A percentile compares a stretch with the other conserved stretches of the same genome.
Conservation (phyloP, 768 basidiomycete species). For the Mycena indigotica region DNA sequence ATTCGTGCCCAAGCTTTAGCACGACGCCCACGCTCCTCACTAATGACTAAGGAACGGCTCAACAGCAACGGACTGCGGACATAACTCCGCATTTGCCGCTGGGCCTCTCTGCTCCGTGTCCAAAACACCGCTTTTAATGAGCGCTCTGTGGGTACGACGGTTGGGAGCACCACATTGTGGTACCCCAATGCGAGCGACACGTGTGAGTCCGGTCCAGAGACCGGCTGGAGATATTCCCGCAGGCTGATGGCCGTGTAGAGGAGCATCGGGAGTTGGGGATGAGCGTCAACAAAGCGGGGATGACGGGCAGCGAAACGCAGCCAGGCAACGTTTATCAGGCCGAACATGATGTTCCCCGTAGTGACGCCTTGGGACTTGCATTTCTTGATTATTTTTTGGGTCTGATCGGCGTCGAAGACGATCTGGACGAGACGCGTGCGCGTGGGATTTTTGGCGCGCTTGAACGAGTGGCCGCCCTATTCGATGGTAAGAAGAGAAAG, state of each 20-base stretch:
- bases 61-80: constrained; percentile 48
- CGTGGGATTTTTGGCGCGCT: constrained; percentile 41
- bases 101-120: constrained; percentile 52
- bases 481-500: not conserved
- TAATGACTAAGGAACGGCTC: constrained; percentile 46
- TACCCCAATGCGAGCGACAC: constrained; percentile 57
- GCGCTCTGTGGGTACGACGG: constrained; percentile 41
- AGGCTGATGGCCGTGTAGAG: constrained; percentile 64
- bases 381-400: constrained; percentile 46
- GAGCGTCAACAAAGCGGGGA: constrained; percentile 30
- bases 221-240: constrained; percentile 41
- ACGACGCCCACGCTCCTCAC: constrained; percentile 43
- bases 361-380: constrained; percentile 56
- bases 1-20: constrained; percentile 52
- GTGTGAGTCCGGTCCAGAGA: constrained; percentile 39
- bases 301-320: constrained; percentile 36
- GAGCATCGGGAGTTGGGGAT: constrained; percentile 35
- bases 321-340: constrained; percentile 55
- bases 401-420: constrained; percentile 42
- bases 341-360: constrained; percentile 53
- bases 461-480: constrained; percentile 55
- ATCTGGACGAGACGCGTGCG: constrained; percentile 42
- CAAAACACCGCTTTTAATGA: constrained; percentile 44
- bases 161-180: constrained; percentile 60
- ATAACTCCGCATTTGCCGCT: constrained; percentile 46